Percentiles rank a stretch among this genome's conserved stretches.
Evolutionary conservation across 1,139 yeast species (phyloP).

Genomic region (Spathaspora jeffriesii): DNA sequence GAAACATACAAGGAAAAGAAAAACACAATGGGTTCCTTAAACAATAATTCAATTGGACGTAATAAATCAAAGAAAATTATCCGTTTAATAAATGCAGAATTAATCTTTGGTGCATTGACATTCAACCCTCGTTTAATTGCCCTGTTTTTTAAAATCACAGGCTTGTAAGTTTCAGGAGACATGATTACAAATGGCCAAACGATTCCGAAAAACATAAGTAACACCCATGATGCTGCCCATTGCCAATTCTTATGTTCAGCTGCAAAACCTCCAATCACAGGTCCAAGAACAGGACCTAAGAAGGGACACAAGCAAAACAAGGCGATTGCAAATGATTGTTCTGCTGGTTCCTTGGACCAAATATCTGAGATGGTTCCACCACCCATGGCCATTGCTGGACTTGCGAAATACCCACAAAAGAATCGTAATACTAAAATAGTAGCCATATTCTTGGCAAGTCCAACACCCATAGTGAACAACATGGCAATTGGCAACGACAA

Average conservation of each 20-base stretch:
- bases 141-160: constrained; percentile 54
- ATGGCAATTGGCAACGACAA: constrained; percentile 64
- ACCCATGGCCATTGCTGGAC: constrained; percentile 86
- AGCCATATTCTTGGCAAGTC: constrained; percentile 57
- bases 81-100: constrained; percentile 17
- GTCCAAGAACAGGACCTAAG: constrained; percentile 83
- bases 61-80: constrained; percentile 49
- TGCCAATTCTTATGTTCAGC: constrained; percentile 70
- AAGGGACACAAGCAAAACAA: constrained; percentile 70
- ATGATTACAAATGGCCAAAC: constrained; percentile 55
- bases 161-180: constrained; percentile 73
- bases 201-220: constrained; percentile 71
- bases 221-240: constrained; percentile 77
- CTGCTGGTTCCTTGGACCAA: constrained; percentile 55
- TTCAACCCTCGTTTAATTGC: constrained; percentile 60
- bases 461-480: constrained; percentile 78
- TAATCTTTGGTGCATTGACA: constrained; percentile 32
- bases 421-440: constrained; percentile 70
- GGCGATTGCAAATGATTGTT: constrained; percentile 69
- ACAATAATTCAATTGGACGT: constrained; percentile 65
- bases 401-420: constrained; percentile 76
- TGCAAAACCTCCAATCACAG: constrained; percentile 79
- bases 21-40: constrained; percentile 69
- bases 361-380: constrained; percentile 85
- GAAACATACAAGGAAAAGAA: constrained; percentile 69